These are phyloP conservation scores for Hypomontagnella submonticulosa DNA, from an alignment of 495 filamentous ascomycete species.

Conservation along the genomic window DNA sequence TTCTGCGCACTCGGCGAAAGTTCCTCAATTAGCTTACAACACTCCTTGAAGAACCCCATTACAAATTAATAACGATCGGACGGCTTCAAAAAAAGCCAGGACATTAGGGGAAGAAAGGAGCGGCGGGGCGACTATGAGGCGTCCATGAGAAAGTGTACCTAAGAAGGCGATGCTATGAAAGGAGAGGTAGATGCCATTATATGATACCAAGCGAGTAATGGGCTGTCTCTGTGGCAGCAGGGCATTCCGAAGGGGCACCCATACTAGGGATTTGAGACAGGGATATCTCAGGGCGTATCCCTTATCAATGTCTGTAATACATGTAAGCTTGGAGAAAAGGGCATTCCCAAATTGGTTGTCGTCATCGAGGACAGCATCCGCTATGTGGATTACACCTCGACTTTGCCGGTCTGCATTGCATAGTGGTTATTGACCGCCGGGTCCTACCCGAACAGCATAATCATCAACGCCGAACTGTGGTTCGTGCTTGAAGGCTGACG, in stretches of 20 bases:
- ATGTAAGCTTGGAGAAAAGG: background rate
- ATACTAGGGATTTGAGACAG: constrained; percentile 20
- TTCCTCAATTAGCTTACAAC: constrained; percentile 18
- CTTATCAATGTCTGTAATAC: constrained; percentile 21
- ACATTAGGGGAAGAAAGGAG: constrained; percentile 2
- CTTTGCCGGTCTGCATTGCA: background rate
- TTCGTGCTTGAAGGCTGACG: background rate
- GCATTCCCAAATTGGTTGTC: constrained; percentile 5
- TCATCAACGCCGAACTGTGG: background rate
- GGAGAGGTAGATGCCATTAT: constrained; percentile 18
- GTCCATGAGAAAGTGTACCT: constrained; percentile 5
- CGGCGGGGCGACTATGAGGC: constrained; percentile 8
- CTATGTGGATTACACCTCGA: constrained; percentile 5
- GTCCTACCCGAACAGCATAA: constrained; percentile 2
- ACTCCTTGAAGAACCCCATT: constrained; percentile 32
- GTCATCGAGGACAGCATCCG: constrained; percentile 1
- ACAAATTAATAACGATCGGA: constrained; percentile 36
- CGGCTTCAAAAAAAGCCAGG: constrained; percentile 35
- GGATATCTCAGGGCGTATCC: constrained; percentile 13
- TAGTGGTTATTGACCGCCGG: background rate
- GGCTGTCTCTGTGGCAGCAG: constrained; percentile 4
- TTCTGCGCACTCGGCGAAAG: constrained; percentile 35
- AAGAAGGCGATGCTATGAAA: background rate
- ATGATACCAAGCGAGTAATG: constrained; percentile 12
- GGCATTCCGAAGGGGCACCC: constrained; percentile 7